Evolutionary conservation across 805 yeast species (phyloP), one percentile per base, ranked within the genome.

Genomic region (Kluyveromyces lactis): DNA sequence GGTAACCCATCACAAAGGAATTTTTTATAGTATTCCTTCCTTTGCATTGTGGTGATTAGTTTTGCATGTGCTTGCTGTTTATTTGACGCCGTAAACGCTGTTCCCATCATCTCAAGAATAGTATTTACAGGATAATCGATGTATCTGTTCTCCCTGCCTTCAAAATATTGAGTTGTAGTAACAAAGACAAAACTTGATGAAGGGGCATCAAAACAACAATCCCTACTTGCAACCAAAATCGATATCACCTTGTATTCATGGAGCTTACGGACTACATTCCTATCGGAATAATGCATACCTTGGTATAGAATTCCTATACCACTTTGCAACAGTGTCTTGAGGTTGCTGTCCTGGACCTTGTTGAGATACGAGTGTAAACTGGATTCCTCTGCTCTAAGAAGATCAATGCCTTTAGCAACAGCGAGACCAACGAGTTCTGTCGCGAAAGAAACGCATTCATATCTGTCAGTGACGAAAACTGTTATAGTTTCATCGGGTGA

Each of bases 1-100:
- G 97, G 97, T 10, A 86, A 56, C 0, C 95, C 75, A 44, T 82
- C 86, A 12, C 64, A 68, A 38, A 92, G 53, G 54, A 89, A 85
- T 51, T 79, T 77, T 39, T 70, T 73, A 57, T 83, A 86, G 53
- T 82, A 89, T 1, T 69, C 72, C 18, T 73, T 62, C 48, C 71
- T 77, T 2, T 76, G 52, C 0, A 70, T 46, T 35, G 71, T 72
- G 0, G 95, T 81, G 42, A 78, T 66, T 4, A 90, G 63, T 26
- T 74, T 47, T 1, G 71, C 81, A 23, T 57, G 62, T 0, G 73
- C 72, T 5, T 56, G 51, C 1, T 61, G 56, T 2, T 56, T 58
- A 8, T 50, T 45, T 2, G 44, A 49, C 4, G 41, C 46, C 13
- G 48, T 47, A 13, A 61, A 53, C 0, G 71, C 63, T 30, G 64